These are phyloP conservation scores for Begonia masoniana DNA, from an alignment of 306 rosid genomes.

Conservation along the genomic window DNA sequence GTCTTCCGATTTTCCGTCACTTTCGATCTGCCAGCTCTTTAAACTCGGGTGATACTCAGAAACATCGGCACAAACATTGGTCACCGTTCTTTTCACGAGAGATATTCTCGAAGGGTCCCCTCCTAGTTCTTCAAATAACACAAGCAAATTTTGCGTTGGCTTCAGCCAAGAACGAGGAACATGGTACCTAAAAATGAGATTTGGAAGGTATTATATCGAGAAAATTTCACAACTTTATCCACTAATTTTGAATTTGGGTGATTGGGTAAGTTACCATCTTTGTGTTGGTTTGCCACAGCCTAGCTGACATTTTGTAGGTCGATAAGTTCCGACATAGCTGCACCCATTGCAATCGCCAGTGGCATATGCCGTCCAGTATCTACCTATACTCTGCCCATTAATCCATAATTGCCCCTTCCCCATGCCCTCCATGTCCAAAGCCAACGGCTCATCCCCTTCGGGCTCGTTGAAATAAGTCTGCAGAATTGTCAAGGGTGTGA, in stretches of 20 bases:
- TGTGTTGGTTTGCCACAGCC: conserved; percentile 69
- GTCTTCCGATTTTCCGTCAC: conserved; percentile 26
- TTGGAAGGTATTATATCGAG: neutral
- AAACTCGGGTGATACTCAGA: conserved; percentile 29
- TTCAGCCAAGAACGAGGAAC: conserved; percentile 79
- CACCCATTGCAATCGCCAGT: conserved; percentile 44
- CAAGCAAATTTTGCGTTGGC: conserved; percentile 44
- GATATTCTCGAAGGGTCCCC: conserved; percentile 46
- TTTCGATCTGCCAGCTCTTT: conserved; percentile 30
- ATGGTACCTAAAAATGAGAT: conserved; percentile 50
- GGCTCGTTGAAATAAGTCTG: conserved; percentile 55
- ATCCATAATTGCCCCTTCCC: conserved; percentile 45
- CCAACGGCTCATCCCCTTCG: conserved; percentile 61
- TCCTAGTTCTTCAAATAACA: conserved; percentile 64
- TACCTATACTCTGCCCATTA: conserved; percentile 70
- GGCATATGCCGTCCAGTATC: conserved; percentile 74
- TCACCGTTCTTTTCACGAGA: conserved; percentile 46
- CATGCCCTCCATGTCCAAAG: conserved; percentile 43
- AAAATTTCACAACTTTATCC: no score
- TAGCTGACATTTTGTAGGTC: conserved; percentile 42
- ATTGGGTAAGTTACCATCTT: conserved; percentile 39
- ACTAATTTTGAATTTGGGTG: neutral
- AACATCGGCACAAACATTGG: conserved; percentile 52
- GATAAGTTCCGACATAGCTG: conserved; percentile 47
- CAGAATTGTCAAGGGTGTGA: neutral